Evolutionary conservation across 2,329 filamentous ascomycete genomes (phyloP), one percentile per base, ranked within the genome.

Genomic region (Aspergillus luchuensis): DNA sequence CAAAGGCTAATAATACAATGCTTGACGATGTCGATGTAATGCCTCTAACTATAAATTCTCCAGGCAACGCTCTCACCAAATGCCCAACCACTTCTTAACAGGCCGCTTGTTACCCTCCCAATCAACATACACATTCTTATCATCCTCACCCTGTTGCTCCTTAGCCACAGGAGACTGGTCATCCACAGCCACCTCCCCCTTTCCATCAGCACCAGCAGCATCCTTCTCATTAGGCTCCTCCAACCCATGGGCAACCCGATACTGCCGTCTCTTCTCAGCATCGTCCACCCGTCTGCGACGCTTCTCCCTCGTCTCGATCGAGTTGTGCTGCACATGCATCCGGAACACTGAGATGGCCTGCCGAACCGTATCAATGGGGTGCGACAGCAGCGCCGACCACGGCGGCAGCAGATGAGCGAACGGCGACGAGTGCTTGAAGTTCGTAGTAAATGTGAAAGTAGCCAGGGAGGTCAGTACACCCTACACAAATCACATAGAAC

Each of bases 211-310:
- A 10, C 33, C 53, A 1, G 8, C 52, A 33, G 5, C 67, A 30
- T 74, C 75, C 61, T 57, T 53, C 38, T 72, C 72, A 55, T 71
- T 74, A 61, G 69, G 72, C 67, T 79, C 80, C 74, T 92, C 89
- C 71, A 96, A 76, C 8, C 92, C 92, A 81, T 97, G 92, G 62
- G 90, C 91, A 77, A 91, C 89, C 70, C 93, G 87, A 78, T 92
- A 99, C 76, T 91, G 88, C 63, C 86, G 86, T 70, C 94, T 85
- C 86, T 97, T 97, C 75, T 89, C 85, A 28, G 95, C 89, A 79
- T 99, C 95, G 67, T 97, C 92, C 58, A 92, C 83, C 67, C 87
- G 88, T 71, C 84, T 84, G 70, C 87, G 85, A 58, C 93, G 85
- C 79, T 87, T 87, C 76, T 93, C 91, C 56, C 84, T 82, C 28